A percentile compares a stretch with the other conserved stretches of the same genome.
Conservation (phyloP, 495 filamentous ascomycete species). For the Penicillium psychrofluorescens region DNA sequence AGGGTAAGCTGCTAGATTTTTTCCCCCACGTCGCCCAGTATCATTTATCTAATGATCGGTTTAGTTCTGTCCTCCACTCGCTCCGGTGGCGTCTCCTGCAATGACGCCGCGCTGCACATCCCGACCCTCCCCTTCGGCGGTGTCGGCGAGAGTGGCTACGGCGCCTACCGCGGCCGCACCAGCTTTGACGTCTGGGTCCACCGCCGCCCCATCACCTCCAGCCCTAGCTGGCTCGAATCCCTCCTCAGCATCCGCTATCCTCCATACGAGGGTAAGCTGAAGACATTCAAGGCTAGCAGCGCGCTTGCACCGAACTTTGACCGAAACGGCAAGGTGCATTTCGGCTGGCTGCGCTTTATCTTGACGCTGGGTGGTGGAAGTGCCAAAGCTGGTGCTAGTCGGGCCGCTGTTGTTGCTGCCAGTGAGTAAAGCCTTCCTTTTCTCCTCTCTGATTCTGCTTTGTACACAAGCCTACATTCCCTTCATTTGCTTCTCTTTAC, state of each 20-base stretch:
- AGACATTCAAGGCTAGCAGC: conserved; percentile 49
- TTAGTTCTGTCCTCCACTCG: conserved; percentile 55
- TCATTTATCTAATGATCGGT: conserved; percentile 6
- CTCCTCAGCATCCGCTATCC: conserved; percentile 74
- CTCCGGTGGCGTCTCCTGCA: conserved; percentile 73
- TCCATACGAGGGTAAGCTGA: conserved; percentile 61
- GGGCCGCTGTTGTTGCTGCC: conserved; percentile 37
- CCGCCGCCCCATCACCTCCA: conserved; percentile 64
- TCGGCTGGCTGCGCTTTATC: conserved; percentile 38
- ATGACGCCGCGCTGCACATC: conserved; percentile 81
- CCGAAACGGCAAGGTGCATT: conserved; percentile 57
- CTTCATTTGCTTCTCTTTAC: background rate
- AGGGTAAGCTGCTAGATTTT: conserved; percentile 38
- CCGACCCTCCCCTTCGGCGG: conserved; percentile 81
- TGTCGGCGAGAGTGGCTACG: conserved; percentile 78
- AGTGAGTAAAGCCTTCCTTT: conserved; percentile 28
- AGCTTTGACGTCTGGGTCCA: conserved; percentile 84
- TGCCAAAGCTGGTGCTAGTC: conserved; percentile 28
- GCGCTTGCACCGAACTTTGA: conserved; percentile 71
- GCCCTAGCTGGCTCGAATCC: conserved; percentile 73
- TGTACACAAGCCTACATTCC: too few species aligned
- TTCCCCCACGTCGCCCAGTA: background rate
- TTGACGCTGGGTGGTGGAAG: conserved; percentile 40
- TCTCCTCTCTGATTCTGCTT: too few species aligned
- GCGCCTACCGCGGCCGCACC: conserved; percentile 74